Evolutionary conservation across 169 alveolate genomes (phyloP), one percentile per base, ranked within the genome.

Genomic region (Theileria orientalis): DNA sequence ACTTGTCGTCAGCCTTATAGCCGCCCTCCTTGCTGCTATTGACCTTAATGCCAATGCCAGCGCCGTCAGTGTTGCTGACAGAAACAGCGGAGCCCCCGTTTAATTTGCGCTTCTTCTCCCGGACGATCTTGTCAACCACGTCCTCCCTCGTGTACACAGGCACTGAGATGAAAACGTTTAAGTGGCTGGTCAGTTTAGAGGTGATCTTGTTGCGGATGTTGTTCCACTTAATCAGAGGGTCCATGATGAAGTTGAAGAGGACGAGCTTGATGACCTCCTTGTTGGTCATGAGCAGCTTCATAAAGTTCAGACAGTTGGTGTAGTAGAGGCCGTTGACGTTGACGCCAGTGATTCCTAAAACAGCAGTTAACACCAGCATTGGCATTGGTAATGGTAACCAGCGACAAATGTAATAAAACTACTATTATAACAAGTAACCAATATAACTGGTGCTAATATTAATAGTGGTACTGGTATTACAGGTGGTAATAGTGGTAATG

Each of bases 171-270:
- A 49, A 49, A n/a, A 49, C 25, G 25, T 49, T 49, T 11, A 49
- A 21, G 27, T 49, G 60, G 7, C 25, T 49, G 0, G 60, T 49
- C 0, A 49, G 60, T 49, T 49, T 49, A n/a, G 25, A 33, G 7
- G 60, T 49, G 60, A 46, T 46, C 40, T 77, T 75, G 33, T 75
- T 70, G 7, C 74, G 60, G 19, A 30, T 64, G 19, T 44, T 64
- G 35, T 73, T 47, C 95, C 98, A 97, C 74, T 94, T 94, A 60
- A 97, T 92, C 44, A 95, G 90, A 41, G 99, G 99, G 73, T 96
- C 98, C 80, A 95, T 95, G 23, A 97, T 96, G 72, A 96, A 94
- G 76, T 89, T 86, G 90, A 79, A 76, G 8, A 87, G 85, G 9
- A 87, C 79, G 42, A 74, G 49, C 3, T 63, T 83, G 1, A 76